These are phyloP conservation scores for Prunus salicina DNA, from an alignment of 306 rosid genomes.

Conservation along the genomic window DNA sequence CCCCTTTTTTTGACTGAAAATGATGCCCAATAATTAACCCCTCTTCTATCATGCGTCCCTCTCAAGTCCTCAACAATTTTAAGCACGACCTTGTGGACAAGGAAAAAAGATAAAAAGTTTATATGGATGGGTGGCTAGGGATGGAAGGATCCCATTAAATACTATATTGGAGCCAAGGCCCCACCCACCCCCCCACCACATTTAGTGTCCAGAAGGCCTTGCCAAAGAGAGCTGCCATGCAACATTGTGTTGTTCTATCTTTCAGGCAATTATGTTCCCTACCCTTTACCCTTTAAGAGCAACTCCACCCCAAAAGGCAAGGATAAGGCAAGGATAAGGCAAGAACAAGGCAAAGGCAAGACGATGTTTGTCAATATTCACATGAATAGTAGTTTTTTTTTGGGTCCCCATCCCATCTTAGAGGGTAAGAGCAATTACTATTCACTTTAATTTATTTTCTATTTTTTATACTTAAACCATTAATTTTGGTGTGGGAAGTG, in stretches of 20 bases:
- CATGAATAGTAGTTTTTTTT: too few species aligned
- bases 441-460: too few species aligned
- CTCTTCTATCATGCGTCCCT: slow-evolving; percentile 12
- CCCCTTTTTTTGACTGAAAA: neutral
- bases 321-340: too few species aligned
- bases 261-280: slow-evolving; percentile 9
- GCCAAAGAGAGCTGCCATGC: neutral
- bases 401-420: too few species aligned
- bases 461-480: too few species aligned
- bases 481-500: too few species aligned
- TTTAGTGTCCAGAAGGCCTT: slow-evolving; percentile 10
- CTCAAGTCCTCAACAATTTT: slow-evolving; percentile 19
- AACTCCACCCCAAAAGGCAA: too few species aligned
- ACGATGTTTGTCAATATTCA: too few species aligned
- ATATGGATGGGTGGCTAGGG: slow-evolving; percentile 6
- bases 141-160: slow-evolving; percentile 3
- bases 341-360: too few species aligned
- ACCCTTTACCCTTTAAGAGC: too few species aligned
- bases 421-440: too few species aligned
- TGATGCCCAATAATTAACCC: neutral
- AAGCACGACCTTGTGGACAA: slow-evolving; percentile 15
- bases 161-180: neutral
- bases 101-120: neutral
- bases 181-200: slow-evolving; percentile 6
- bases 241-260: slow-evolving; percentile 6